Evolutionary conservation across 257 asterid species (phyloP).

Genomic region (Henckelia pumila): DNA sequence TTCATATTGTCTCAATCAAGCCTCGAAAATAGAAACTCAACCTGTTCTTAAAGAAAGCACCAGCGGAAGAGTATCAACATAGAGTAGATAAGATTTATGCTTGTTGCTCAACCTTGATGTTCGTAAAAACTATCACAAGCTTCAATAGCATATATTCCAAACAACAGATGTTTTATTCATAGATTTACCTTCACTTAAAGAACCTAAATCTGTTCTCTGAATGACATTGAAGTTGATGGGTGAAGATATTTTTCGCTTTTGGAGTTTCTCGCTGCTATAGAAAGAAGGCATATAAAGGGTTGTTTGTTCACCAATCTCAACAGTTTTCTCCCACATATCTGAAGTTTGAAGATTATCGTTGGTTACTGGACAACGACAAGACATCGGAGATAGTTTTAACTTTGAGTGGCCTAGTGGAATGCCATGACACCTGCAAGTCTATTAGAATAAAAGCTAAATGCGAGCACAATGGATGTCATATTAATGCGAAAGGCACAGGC

Average conservation of each 20-base stretch:
- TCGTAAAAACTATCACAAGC: slow-evolving; percentile 7
- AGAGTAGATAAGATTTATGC: slow-evolving; percentile 1
- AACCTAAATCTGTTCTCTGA: slow-evolving; percentile 67
- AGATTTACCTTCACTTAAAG: slow-evolving; percentile 76
- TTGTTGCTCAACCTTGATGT: slow-evolving; percentile 10
- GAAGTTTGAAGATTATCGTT: slow-evolving; percentile 44
- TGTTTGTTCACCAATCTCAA: slow-evolving; percentile 71
- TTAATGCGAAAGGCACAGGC: slow-evolving; percentile 18
- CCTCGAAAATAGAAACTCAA: slow-evolving; percentile 11
- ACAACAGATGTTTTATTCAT: slow-evolving; percentile 17
- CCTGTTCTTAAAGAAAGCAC: slow-evolving; percentile 12
- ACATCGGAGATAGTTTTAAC: slow-evolving; percentile 26
- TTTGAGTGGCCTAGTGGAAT: slow-evolving; percentile 53
- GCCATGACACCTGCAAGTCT: slow-evolving; percentile 97
- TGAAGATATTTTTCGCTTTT: slow-evolving; percentile 49
- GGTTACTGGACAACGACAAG: slow-evolving; percentile 60
- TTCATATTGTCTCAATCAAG: background rate
- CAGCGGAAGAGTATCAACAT: slow-evolving; percentile 7
- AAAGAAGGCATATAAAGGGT: slow-evolving; percentile 84
- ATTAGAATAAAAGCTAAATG: slow-evolving; percentile 31
- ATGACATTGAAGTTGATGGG: slow-evolving; percentile 65
- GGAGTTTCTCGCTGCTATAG: slow-evolving; percentile 48
- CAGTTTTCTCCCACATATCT: slow-evolving; percentile 64
- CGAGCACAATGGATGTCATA: slow-evolving; percentile 24
- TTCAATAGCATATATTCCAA: slow-evolving; percentile 18